Evolutionary conservation across 2,329 filamentous ascomycete species (phyloP).

Genomic region (Pleoardoris graminearum): DNA sequence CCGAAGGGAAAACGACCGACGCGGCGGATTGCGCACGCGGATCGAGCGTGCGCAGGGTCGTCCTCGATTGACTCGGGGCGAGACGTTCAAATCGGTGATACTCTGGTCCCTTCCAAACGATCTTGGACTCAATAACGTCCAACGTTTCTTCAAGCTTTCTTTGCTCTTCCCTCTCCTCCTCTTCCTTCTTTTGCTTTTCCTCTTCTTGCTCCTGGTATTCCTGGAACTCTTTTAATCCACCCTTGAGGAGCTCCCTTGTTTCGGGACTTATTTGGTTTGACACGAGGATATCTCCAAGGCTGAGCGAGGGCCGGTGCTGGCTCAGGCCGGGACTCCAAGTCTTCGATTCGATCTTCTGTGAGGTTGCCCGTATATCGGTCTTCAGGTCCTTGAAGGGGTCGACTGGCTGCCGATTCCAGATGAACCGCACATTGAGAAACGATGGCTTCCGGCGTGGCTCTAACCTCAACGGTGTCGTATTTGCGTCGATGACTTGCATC

Average conservation of each 20-base stretch:
- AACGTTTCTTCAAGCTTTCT: not conserved
- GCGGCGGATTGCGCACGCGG: not conserved
- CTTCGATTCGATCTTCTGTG: not conserved
- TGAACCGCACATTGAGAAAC: too few relatives aligned
- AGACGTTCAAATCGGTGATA: not conserved
- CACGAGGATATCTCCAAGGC: not conserved
- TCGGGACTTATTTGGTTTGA: not conserved
- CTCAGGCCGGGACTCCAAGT: not conserved
- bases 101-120: not conserved
- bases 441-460: not conserved
- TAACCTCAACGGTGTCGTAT: not conserved
- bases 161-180: not conserved
- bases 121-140: not conserved
- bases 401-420: not conserved
- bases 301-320: not conserved
- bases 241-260: not conserved
- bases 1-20: not conserved
- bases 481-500: not conserved
- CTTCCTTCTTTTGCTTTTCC: not conserved
- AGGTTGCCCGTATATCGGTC: not conserved
- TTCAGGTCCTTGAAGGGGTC: not conserved
- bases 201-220: not conserved
- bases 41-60: not conserved
- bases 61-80: not conserved
- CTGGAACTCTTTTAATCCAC: not conserved